Evolutionary conservation across 106 monocot genomes (phyloP), one percentile per base, ranked within the genome.

Genomic region (Allium sativum): DNA sequence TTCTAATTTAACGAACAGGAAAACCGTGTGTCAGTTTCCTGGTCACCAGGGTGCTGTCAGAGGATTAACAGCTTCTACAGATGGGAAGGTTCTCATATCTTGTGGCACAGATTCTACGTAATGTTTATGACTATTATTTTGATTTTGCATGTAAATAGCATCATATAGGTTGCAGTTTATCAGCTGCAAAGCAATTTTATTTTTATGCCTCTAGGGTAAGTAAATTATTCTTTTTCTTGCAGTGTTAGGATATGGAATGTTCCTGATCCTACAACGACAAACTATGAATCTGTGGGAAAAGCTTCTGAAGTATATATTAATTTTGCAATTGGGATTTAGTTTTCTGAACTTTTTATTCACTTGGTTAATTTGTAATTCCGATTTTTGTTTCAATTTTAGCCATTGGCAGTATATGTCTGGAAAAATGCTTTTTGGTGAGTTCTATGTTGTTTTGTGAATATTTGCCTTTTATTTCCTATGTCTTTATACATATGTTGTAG

Each of bases 351-450:
- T 1, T 31, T 31, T 31, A 31, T 31, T 31, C 31, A 31, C 31
- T 31, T 31, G 31, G 31, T 2, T 31, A 31, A 3, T 31, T 31
- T 31, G 31, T 31, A 31, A 31, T 31, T 31, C 4, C 4, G 31
- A 31, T 31, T 31, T 31, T 31, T 31, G 75, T 68, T 40, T 46
- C 40, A n/a, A 17, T 84, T 78, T 16, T 78, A 98, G 98, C 84
- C 88, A 19, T 20, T 70, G 43, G 85, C 79, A 50, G 72, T 82
- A 44, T 92, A 78, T 81, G 76, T 72, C 15, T 79, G 91, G 80
- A 92, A 98, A 67, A 78, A 98, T 88, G 92, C 91, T 40, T 98
- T 98, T 70, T 77, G 84, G 92, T 98, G 68, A 78, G 76, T 62
- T 58, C 48, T 21, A 16, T 59, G 17, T 17, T 55, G 18, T 60